Base-by-base conservation (phyloP, 1,139 yeast species). In the Geotrichum aggregatum region DNA sequence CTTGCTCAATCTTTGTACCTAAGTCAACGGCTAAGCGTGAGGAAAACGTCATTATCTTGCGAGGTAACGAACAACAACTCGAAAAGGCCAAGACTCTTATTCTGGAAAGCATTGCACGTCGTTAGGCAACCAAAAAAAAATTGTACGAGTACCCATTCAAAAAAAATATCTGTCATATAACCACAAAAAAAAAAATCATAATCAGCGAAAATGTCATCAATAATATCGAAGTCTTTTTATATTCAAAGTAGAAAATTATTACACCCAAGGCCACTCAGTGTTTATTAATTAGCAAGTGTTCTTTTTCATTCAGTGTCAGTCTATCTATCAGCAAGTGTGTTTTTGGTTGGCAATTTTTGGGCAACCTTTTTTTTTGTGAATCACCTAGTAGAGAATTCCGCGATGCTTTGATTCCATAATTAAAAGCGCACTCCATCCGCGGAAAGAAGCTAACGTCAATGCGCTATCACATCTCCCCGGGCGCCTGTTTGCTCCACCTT, bases 1-100 rank as follows among this genome's bases (percentile, higher is more conserved):
- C 78, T 41, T 75, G 85, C 49, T 76, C 79, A 57, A 78, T 87
- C 59, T 75, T 76, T 50, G 80, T 86, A 53, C 95, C 95, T 59
- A 79, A 80, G 69, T 69, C 74, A 36, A 71, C 67, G 52, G 85
- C 82, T 57, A 74, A 75, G 59, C 69, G 73, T 55, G 60, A 61
- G 18, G 61, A 60, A 31, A 63, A 64, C 35, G 61, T 66, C 26
- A 59, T 69, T 44, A 57, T 61, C 22, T 44, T 69, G 47, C 61
- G 67, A 52, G 72, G 72, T 16, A 58, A 56, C 34, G 72, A 71
- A 60, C 73, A 76, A 57, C 75, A 77, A 56, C 70, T 80, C 33
- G 75, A 71, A 56, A 69, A 68, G 58, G 82, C 82, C 49, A 70
- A 73, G 56, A 69, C 69, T 30, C 55, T 68, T 58, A 67, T 75